Base-by-base conservation (phyloP, 208 protist genomes). In the Kentomonas sorsogonicus region DNA sequence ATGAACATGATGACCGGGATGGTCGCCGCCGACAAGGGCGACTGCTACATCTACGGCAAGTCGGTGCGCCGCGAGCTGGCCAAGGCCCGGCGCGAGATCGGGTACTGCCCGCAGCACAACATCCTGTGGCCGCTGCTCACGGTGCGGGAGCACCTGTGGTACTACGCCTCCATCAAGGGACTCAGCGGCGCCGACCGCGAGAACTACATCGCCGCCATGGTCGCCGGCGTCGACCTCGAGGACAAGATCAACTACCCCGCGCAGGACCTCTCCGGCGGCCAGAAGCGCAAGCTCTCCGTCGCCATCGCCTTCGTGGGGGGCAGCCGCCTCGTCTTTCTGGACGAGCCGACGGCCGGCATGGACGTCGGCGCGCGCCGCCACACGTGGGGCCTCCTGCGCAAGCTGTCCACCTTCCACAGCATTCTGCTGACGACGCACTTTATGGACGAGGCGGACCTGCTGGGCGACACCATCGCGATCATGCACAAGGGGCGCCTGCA, bases 371-470 rank as follows among this genome's bases (percentile, higher is more conserved):
- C 86, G 1, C 78, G 89, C 1, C 81, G 86, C n/a, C 74, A 82
- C 63, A 81, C 89, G 38, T 97, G 92, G 92, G 70, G 74, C 25
- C 60, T 96, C 33, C 65, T 90, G 61, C 61, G 76, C 0, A 30
- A 60, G 16, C 75, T 83, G 64, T 62, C 63, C 38, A 53, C 55
- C 2, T 41, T 27, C 4, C 81, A 74, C 62, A 94, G 72, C 6
- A 89, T 92, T 30, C 29, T 91, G 18, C 60, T 91, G 33, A 86
- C 74, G 46, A 96, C 93, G 23, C 96, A 98, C 68, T 97, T 83
- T 68, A 98, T 99, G 96, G 97, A 99, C 60, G 98, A 99, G 72
- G 98, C 98, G 0, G 97, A 99, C 65, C 52, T 94, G 3, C 78
- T 98, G 20, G 79, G 83, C 39, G 69, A 96, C 64, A 71, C 74